Evolutionary conservation across 805 yeast species (phyloP), one percentile per base, ranked within the genome.

Genomic region (Nakazawaea pomicola): DNA sequence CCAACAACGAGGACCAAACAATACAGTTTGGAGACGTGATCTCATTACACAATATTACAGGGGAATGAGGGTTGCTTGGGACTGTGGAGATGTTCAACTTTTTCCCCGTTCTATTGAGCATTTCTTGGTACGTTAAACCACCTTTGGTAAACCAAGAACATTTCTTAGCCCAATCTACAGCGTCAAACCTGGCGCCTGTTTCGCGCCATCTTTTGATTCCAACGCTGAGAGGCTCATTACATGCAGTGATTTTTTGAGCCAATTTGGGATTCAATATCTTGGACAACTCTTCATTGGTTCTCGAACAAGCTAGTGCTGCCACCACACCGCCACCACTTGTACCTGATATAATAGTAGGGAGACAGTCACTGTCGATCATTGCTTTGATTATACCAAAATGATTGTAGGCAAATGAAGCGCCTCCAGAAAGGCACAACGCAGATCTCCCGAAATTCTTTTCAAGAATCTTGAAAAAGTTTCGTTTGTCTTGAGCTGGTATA

Each of bases 291-390:
- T 76, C 80, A 50, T 82, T 73, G 0, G 87, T 79, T 41, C 90
- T 62, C 0, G 87, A 77, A 38, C 88, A 73, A 0, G 83, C 76
- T 29, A 84, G 57, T 0, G 89, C 85, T 0, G 93, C 90, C 11
- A 83, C 76, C 10, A 83, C 60, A 1, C 89, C 91, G 12, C 95
- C 95, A 2, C 93, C 91, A 0, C 87, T 78, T 0, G 93, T 84
- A 1, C 95, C 95, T 27, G 85, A 74, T 7, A 85, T 65, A 28
- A 84, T 80, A 4, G 68, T 67, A 1, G 95, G 95, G 38, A 84
- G 61, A 37, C 75, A 60, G 54, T 80, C 82, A 43, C 74, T 72
- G 44, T 85, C 89, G 4, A 83, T 59, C 29, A 85, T 58, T 0
- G 89, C 90, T 47, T 79, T 80, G 20, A 83, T 70, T 3, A 84